Percentiles rank a stretch among this genome's conserved stretches.
Conservation (phyloP, 106 monocot genomes). For the Platanthera guangdongensis region DNA sequence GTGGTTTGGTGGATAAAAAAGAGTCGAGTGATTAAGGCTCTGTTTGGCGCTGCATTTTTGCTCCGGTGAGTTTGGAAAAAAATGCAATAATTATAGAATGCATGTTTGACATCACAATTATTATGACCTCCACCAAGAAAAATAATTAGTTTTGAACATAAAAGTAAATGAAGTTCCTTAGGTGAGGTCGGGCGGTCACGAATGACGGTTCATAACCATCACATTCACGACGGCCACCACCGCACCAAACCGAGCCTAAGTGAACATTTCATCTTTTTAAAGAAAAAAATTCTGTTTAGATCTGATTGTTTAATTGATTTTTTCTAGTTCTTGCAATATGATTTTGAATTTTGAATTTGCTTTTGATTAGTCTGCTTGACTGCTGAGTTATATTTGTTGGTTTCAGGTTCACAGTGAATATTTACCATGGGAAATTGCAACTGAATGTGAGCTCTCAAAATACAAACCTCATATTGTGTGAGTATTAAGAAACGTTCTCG, state of each 20-base stretch:
- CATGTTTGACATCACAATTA: too few species aligned
- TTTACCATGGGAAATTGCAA: constrained; percentile 69
- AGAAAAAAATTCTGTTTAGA: not conserved
- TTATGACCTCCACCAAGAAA: too few species aligned
- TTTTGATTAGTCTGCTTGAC: not conserved
- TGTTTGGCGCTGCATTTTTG: too few species aligned
- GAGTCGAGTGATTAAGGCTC: too few species aligned
- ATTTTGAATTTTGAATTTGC: not conserved
- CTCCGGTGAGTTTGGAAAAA: too few species aligned
- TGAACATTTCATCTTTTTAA: not conserved
- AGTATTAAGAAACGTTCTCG: constrained; percentile 15
- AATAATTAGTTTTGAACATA: too few species aligned
- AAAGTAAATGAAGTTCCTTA: too few species aligned
- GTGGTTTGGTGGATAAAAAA: not conserved
- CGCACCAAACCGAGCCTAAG: too few species aligned
- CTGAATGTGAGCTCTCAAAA: constrained; percentile 38
- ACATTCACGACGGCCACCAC: too few species aligned
- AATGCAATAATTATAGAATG: too few species aligned
- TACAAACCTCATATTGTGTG: constrained; percentile 65
- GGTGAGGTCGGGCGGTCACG: too few species aligned
- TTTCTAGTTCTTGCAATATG: not conserved
- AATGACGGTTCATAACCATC: too few species aligned
- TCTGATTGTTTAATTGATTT: not conserved
- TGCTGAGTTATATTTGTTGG: constrained; percentile 1
- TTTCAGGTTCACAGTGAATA: constrained; percentile 64